A percentile compares a stretch with the other conserved stretches of the same genome.
Evolutionary conservation across 1,284 basidiomycete species (phyloP).

Genomic region (Boletellus sp.): DNA sequence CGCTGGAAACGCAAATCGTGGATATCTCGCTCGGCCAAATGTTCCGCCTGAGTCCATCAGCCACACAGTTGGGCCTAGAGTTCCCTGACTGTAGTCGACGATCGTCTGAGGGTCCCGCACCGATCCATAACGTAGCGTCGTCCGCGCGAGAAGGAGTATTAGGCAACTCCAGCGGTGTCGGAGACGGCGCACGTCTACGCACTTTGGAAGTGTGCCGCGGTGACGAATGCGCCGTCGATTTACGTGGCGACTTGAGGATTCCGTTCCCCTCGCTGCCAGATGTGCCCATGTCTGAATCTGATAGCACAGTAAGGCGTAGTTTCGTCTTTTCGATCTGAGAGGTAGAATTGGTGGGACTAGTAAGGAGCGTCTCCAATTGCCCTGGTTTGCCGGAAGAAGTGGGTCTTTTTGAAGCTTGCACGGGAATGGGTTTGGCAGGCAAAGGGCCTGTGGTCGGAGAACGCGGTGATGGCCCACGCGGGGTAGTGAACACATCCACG

Average conservation of each 20-base stretch:
- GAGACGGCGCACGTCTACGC: constrained; percentile 12
- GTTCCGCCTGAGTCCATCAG: neutral
- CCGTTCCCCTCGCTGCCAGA: constrained; percentile 8
- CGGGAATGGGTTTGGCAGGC: constrained; percentile 1
- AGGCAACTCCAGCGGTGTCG: constrained; percentile 3
- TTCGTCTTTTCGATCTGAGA: constrained; percentile 2
- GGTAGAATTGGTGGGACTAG: constrained; percentile 10
- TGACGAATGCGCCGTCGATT: constrained; percentile 26
- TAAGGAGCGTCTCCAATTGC: neutral
- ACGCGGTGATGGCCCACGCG: constrained; percentile 16
- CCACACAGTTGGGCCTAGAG: neutral
- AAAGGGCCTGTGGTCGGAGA: constrained; percentile 24
- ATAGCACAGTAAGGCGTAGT: constrained; percentile 2
- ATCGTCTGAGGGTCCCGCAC: neutral
- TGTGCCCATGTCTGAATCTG: constrained; percentile 1
- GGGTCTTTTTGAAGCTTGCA: constrained; percentile 1
- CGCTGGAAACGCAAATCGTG: constrained; percentile 33
- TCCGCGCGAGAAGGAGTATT: neutral
- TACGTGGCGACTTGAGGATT: constrained; percentile 28
- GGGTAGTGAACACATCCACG: constrained; percentile 22
- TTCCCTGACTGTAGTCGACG: neutral
- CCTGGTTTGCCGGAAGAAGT: neutral
- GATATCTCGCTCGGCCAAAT: constrained; percentile 16
- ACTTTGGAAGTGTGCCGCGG: constrained; percentile 13
- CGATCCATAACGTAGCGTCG: neutral